A percentile compares a stretch with the other conserved stretches of the same genome.
These are phyloP conservation scores for Osmozyma mogii DNA, from an alignment of 805 yeast species.

Conservation along the genomic window DNA sequence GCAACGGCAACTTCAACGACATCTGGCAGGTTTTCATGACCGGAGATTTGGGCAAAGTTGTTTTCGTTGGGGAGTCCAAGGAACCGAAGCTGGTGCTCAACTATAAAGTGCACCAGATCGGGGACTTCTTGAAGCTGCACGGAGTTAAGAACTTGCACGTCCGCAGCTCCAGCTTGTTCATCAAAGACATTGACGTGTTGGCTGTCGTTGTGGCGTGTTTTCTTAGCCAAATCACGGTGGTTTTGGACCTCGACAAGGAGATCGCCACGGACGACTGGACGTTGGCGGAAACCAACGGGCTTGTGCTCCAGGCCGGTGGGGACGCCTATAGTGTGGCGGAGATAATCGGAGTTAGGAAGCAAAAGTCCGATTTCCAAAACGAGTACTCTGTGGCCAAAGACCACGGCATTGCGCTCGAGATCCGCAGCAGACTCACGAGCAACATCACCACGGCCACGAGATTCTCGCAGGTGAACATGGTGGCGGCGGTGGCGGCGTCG, in stretches of 20 bases:
- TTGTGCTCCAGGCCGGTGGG: neutral
- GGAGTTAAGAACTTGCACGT: conserved; percentile 18
- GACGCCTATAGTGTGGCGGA: neutral
- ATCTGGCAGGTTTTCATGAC: conserved; percentile 50
- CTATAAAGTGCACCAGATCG: conserved; percentile 17
- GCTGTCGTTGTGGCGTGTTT: conserved; percentile 38
- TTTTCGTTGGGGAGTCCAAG: conserved; percentile 16
- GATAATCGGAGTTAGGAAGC: neutral
- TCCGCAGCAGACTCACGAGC: conserved; percentile 13
- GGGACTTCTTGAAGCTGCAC: conserved; percentile 10
- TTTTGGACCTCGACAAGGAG: conserved; percentile 23
- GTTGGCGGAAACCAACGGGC: conserved; percentile 1
- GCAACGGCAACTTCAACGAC: conserved; percentile 74
- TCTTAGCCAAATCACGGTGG: conserved; percentile 32
- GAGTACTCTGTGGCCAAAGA: conserved; percentile 27
- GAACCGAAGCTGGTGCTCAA: conserved; percentile 19
- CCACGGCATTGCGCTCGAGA: conserved; percentile 27
- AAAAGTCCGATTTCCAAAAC: conserved; percentile 16
- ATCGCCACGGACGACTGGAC: neutral
- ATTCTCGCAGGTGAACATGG: conserved; percentile 45
- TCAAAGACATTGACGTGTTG: conserved; percentile 25
- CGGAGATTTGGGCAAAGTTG: conserved; percentile 13
- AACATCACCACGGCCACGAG: conserved; percentile 11
- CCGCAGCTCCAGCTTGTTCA: conserved; percentile 14
- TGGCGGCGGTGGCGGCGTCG: conserved; percentile 46